phyloP scores from a whole-genome alignment of 768 basidiomycete genomes.

The Boletus reticulatus region DNA sequence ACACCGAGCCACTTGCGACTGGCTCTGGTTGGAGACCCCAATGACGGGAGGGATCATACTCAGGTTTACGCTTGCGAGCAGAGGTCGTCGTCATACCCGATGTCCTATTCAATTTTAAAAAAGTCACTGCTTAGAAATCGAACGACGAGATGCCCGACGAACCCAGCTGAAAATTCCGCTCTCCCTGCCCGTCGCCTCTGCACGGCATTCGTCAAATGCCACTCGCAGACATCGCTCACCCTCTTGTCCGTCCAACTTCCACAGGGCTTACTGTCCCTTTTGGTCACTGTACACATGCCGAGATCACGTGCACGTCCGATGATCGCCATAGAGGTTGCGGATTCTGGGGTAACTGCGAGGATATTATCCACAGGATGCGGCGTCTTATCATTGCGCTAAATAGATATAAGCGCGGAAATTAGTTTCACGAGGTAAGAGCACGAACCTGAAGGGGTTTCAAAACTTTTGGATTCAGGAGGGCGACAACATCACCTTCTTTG shows the following conservation, averaged over 20 bases:
- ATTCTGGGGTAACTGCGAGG: constrained; percentile 84
- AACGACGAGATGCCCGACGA: constrained; percentile 20
- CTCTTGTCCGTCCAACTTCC: constrained; percentile 91
- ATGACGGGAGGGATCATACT: constrained; percentile 67
- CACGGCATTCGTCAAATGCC: constrained; percentile 82
- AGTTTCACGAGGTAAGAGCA: background rate
- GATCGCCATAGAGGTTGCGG: constrained; percentile 73
- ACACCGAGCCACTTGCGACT: constrained; percentile 50
- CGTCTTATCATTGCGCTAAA: constrained; percentile 37
- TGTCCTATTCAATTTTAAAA: constrained; percentile 45
- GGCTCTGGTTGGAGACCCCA: constrained; percentile 69
- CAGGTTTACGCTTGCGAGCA: constrained; percentile 48
- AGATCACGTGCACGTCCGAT: constrained; percentile 87
- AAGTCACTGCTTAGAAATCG: background rate
- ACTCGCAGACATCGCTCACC: constrained; percentile 85
- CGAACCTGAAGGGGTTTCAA: constrained; percentile 83
- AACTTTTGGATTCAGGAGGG: constrained; percentile 84
- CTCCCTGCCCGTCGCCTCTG: constrained; percentile 69
- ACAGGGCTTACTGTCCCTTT: constrained; percentile 79
- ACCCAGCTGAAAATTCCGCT: constrained; percentile 88
- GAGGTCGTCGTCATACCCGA: constrained; percentile 60
- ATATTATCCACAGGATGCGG: constrained; percentile 82
- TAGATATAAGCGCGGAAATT: background rate
- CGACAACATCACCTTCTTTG: constrained; percentile 86
- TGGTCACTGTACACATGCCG: constrained; percentile 76